Base-by-base conservation (phyloP, 2,329 filamentous ascomycete genomes). In the Alternaria hordeiaustralica region DNA sequence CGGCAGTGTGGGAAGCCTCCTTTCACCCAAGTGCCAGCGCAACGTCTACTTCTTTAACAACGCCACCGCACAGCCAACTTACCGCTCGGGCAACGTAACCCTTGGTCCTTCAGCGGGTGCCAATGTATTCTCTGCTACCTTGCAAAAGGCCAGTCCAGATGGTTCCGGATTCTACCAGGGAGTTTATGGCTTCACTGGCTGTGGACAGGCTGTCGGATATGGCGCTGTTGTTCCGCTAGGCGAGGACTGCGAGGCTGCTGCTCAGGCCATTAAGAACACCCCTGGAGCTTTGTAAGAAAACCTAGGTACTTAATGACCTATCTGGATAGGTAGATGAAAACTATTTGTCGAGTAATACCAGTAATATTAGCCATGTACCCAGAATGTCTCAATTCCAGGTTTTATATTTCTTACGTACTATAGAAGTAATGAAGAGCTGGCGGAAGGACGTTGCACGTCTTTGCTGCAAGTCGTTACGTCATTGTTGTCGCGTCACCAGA, bases 241-340 rank as follows among this genome's bases (percentile, higher is more conserved):
- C n/a, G 61, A 67, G 47, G 56, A 67, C 9, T 67, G 65, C n/a
- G 62, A 65, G 47, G 44, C 15, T 41, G 62, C 65, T 50, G 64
- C 64, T 15, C 28, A 26, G 36, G 46, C 41, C 7, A 51, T 63
- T 2, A 46, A 33, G 11, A 63, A 55, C 13, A 59, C 55, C 5
- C 60, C 60, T 28, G 60, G 60, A n/a, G 60, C 60, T n/a, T 59
- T 41, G 55, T 63, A 45, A 21, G 15, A 41, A n/a, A n/a, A n/a
- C n/a, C n/a, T n/a, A n/a, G n/a, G n/a, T 41, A 41, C 15, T n/a
- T 41, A 18, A 41, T 9, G 36, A 18, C 2, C 36, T 6, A 41
- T 9, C 9, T 41, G n/a, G n/a, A 18, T 41, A 41, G n/a, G 36
- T 41, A 41, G 36, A 41, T 18, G 9, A 41, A 5, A 41, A 41